Evolutionary conservation across 2,329 filamentous ascomycete species (phyloP), one percentile per base, ranked within the genome.

Genomic region (Exophiala alcalophila): DNA sequence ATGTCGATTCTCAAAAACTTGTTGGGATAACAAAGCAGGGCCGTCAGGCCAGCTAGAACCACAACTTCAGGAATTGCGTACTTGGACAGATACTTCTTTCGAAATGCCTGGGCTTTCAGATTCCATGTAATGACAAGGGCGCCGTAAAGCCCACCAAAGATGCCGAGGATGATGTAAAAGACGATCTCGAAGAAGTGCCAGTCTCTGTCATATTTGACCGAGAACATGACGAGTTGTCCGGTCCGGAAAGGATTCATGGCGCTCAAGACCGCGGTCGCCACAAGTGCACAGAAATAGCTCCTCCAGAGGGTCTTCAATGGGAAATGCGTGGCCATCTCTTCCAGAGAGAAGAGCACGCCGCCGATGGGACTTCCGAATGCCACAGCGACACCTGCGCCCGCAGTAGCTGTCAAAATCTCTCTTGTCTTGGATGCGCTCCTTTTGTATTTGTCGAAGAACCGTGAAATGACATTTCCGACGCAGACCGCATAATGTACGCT

Each of bases 401-500:
- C 92, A 52, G 87, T 94, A 18, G 92, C 92, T 57, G 88, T 96
- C 53, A 98, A 70, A 18, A 98, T 94, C 68, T 98, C 92, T 41
- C 92, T 77, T 4, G 88, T 97, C 66, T 97, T 97, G 40, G 88
- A 87, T 1, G 91, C 91, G 65, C 92, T 97, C 40, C 81, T 79
- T 59, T 81, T 83, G 64, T 97, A 98, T 65, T 96, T 97, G 62
- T 82, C 79, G 62, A 98, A 98, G 52, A 96, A 76, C 32, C 88
- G 77, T 20, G 89, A 95, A 47, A 98, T 92, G 52, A 98, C 91
- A 64, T 95, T 97, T 44, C 92, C 92, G 0, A 90, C 95, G 60
- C 92, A 97, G 5, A 97, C 92, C 3, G 92, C 92, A 61, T 97
- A 98, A 65, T 98, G 92, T n/a, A 98, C 92, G 65, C 90, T 96